phyloP scores from a whole-genome alignment of 1,284 basidiomycete species.

The Cutaneotrichosporon sp. region DNA sequence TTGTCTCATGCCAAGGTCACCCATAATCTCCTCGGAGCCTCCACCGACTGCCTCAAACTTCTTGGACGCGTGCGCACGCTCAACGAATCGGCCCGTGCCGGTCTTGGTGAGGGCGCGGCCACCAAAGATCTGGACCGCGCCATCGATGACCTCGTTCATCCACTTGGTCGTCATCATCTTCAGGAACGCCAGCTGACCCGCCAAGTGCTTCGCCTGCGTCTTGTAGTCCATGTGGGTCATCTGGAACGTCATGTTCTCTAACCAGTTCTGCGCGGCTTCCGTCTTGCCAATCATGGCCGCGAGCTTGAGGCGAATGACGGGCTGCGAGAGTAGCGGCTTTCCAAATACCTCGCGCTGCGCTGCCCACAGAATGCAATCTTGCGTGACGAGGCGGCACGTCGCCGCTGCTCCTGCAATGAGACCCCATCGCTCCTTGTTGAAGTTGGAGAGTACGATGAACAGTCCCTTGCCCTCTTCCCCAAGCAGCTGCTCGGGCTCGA shows the following conservation, averaged over 20 bases:
- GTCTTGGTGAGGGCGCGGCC: conserved; percentile 25
- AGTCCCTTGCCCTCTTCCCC: conserved; percentile 80
- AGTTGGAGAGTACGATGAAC: conserved; percentile 64
- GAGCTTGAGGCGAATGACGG: conserved; percentile 71
- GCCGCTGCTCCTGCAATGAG: conserved; percentile 47
- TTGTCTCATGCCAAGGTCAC: conserved; percentile 58
- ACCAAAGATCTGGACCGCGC: conserved; percentile 56
- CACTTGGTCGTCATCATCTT: conserved; percentile 61
- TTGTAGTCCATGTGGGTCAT: conserved; percentile 80
- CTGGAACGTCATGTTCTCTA: conserved; percentile 85
- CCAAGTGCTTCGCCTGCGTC: conserved; percentile 62
- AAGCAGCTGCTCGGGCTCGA: conserved; percentile 81
- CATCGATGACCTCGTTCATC: conserved; percentile 55
- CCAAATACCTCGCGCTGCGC: conserved; percentile 80
- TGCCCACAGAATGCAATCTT: conserved; percentile 61
- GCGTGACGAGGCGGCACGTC: conserved; percentile 44
- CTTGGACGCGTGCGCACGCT: conserved; percentile 60
- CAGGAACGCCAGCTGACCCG: conserved; percentile 53
- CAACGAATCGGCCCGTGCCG: conserved; percentile 59
- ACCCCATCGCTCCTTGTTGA: conserved; percentile 51
- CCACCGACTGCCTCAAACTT: conserved; percentile 77
- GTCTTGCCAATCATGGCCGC: conserved; percentile 80
- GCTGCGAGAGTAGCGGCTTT: conserved; percentile 75
- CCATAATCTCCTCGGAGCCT: conserved; percentile 55
- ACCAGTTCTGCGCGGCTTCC: conserved; percentile 81